Evolutionary conservation across 192 early-diverging fungal species (phyloP), one percentile per base, ranked within the genome.

Genomic region (Podochytrium sp.): DNA sequence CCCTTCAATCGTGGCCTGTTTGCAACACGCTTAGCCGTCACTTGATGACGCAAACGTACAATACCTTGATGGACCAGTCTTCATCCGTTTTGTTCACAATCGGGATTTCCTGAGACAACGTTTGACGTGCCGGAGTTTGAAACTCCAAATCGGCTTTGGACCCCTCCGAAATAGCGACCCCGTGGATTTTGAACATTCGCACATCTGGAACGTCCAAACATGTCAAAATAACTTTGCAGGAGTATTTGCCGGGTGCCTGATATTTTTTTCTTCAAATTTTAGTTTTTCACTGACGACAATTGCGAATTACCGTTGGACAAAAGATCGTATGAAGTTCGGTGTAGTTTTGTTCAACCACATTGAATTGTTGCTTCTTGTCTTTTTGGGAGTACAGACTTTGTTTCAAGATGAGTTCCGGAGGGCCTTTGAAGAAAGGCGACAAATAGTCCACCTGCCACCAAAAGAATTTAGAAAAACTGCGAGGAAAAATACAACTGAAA

Each of bases 31-130:
- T 14, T 38, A 34, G 12, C 37, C 27, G 18, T 43, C 14, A 40
- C 7, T 51, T 16, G 35, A 60, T 52, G 41, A n/a, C 34, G 29
- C n/a, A 50, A 65, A 61, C 14, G 34, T 23, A 10, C 37, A 20
- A 12, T 57, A 80, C 81, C 65, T 78, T 83, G 43, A 87, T 74
- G 0, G 65, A 76, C 85, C 85, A 87, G 41, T 87, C 85, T 23
- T 87, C 85, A 14, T 79, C 82, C 18, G 85, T 80, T n/a, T 66
- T 51, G 43, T 87, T 87, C 18, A 85, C 61, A 38, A 87, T 85
- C 3, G 85, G 85, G 49, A 87, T 81, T 34, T 87, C 85, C 61
- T 87, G 85, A 33, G 69, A 52, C 3, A 87, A 37, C 2, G 65
- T 18, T 69, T 87, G 80, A n/a, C 81, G 74, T 3, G 81, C 83